Percentiles rank a stretch among this genome's conserved stretches.
Evolutionary conservation across 2,329 filamentous ascomycete genomes (phyloP).

Genomic region (Curvularia hawaiiensis): DNA sequence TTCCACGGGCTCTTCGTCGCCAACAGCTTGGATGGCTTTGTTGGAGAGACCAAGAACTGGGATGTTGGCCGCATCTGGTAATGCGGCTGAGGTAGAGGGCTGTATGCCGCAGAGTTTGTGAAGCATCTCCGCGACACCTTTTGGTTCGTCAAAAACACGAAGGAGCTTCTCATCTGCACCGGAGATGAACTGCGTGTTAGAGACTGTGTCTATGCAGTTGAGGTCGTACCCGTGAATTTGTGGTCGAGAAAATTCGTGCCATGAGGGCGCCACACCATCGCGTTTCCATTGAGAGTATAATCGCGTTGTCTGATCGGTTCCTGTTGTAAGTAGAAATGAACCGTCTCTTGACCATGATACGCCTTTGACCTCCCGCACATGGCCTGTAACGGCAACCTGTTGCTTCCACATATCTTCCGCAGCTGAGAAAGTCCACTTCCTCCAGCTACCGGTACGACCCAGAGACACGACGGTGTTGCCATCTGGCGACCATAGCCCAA

Average conservation of each 20-base stretch:
- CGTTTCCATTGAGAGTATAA: slow-evolving; percentile 80
- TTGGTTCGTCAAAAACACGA: slow-evolving; percentile 90
- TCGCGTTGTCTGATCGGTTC: slow-evolving; percentile 90
- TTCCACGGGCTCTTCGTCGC: slow-evolving; percentile 37
- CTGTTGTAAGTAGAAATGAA: slow-evolving; percentile 84
- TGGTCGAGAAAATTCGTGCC: slow-evolving; percentile 94
- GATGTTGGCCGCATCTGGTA: slow-evolving; percentile 92
- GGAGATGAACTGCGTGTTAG: slow-evolving; percentile 79
- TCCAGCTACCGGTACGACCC: slow-evolving; percentile 91
- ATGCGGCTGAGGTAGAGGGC: slow-evolving; percentile 22
- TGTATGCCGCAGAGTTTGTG: slow-evolving; percentile 67
- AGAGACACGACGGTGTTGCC: slow-evolving; percentile 78
- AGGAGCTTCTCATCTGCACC: slow-evolving; percentile 98
- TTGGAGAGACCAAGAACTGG: slow-evolving; percentile 95
- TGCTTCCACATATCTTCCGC: slow-evolving; percentile 74
- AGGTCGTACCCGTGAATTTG: slow-evolving; percentile 99
- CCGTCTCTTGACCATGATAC: slow-evolving; percentile 84
- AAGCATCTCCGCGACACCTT: slow-evolving; percentile 77
- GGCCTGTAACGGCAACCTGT: slow-evolving; percentile 78
- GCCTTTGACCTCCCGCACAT: slow-evolving; percentile 80
- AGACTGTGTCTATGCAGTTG: slow-evolving; percentile 86
- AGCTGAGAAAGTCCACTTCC: slow-evolving; percentile 74
- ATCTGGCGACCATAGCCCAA: slow-evolving; percentile 85
- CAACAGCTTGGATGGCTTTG: slow-evolving; percentile 73
- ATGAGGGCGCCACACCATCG: slow-evolving; percentile 57